Conservation (phyloP, 345 rosid genomes). For the Durio zibethinus region DNA sequence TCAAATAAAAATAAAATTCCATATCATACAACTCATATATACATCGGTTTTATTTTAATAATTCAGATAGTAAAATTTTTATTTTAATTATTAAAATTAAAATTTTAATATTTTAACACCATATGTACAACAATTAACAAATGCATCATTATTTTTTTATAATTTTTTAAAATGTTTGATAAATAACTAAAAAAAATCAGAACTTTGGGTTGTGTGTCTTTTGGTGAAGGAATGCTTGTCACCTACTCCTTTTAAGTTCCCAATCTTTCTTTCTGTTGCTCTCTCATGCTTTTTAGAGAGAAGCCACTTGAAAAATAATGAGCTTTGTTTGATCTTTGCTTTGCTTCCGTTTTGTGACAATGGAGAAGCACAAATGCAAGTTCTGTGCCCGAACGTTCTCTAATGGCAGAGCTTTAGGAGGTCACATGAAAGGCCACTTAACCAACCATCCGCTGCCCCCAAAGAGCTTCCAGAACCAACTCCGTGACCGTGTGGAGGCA, state of each 20-base stretch:
- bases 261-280: conserved; percentile 26
- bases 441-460: conserved; percentile 40
- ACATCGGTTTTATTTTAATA: too few species aligned
- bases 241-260: conserved; percentile 89
- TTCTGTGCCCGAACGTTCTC: conserved; percentile 71
- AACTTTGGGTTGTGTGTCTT: conserved; percentile 43
- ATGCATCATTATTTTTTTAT: too few species aligned
- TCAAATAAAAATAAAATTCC: too few species aligned
- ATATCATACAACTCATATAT: too few species aligned
- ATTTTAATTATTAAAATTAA: too few species aligned
- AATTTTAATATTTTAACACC: too few species aligned
- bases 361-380: conserved; percentile 81
- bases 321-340: conserved; percentile 18
- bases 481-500: conserved; percentile 17
- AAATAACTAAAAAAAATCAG: conserved; percentile 28
- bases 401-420: conserved; percentile 87
- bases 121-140: too few species aligned
- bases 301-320: neutral
- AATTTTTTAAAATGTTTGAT: conserved; percentile 11
- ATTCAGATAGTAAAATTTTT: too few species aligned
- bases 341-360: conserved; percentile 20
- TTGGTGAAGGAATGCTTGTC: conserved; percentile 91
- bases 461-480: conserved; percentile 23
- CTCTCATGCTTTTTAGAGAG: conserved; percentile 18
- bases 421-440: conserved; percentile 93